Evolutionary conservation across 2,329 filamentous ascomycete species (phyloP), one percentile per base, ranked within the genome.

Genomic region (Colletotrichum tanaceti): DNA sequence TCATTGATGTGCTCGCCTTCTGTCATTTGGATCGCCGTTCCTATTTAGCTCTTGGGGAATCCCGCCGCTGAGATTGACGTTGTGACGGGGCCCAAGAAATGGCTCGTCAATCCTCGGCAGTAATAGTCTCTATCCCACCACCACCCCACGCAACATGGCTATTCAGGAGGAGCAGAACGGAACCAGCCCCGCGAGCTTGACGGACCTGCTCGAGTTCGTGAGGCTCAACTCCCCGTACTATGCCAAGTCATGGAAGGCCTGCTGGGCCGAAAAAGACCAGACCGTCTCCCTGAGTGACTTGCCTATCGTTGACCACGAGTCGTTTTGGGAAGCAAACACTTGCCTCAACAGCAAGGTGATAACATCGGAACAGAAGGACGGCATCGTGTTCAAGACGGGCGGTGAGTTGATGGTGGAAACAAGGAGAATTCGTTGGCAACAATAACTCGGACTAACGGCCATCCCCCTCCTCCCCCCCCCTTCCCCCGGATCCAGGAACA

Each of bases 351-450:
- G 65, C 20, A 46, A 68, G 18, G 62, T 68, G 11, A 16, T 68
- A 18, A 68, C 65, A 1, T 65, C 62, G 14, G 65, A 65, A 38
- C 65, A 68, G 32, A 65, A 60, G 11, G 55, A 68, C 6, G 65
- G 65, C 3, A 65, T 68, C 5, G 52, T 68, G 2, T 68, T 68
- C 38, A 68, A 68, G 3, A 68, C 65, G 2, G 65, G 65, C 39
- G 65, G 62, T 65, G 11, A 43, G 60, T 38, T 38, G 4, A 13
- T 13, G 5, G 32, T 32, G 7, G 2, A 16, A n/a, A n/a, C n/a
- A n/a, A n/a, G n/a, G n/a, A n/a, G n/a, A n/a, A n/a, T n/a, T n/a
- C n/a, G n/a, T n/a, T n/a, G n/a, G n/a, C n/a, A n/a, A n/a, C n/a
- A n/a, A n/a, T n/a, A n/a, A n/a, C n/a, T n/a, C n/a, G n/a, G n/a